phyloP scores from a whole-genome alignment of 2,329 filamentous ascomycete species.

The Pezicula carpinea region DNA sequence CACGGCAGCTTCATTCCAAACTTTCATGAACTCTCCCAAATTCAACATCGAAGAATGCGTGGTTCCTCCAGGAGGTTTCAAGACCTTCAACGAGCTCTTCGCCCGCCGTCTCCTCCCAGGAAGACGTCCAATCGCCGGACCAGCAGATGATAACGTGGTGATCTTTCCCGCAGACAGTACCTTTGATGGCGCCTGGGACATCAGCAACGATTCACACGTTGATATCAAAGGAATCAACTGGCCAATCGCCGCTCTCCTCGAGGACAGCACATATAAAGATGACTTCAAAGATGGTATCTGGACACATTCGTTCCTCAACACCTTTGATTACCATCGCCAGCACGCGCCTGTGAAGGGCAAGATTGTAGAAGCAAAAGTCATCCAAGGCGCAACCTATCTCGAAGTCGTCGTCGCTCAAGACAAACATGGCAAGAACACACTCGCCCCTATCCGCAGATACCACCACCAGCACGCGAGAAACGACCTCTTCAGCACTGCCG shows the following conservation, averaged over 20 bases:
- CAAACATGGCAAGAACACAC: too few relatives aligned
- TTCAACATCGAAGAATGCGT: constrained; percentile 30
- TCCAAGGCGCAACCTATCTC: constrained; percentile 33
- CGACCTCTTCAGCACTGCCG: constrained; percentile 10
- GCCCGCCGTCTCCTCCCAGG: constrained; percentile 32
- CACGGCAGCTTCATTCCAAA: constrained; percentile 25
- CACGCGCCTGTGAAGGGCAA: constrained; percentile 35
- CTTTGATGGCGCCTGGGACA: constrained; percentile 22
- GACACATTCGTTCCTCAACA: constrained; percentile 36
- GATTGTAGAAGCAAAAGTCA: constrained; percentile 33
- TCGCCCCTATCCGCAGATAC: too few relatives aligned
- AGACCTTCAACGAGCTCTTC: constrained; percentile 38
- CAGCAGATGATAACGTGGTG: constrained; percentile 37
- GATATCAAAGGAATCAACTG: constrained; percentile 34
- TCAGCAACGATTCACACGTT: constrained; percentile 22
- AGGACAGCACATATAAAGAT: constrained; percentile 26
- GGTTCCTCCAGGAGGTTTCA: constrained; percentile 28
- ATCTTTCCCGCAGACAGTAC: constrained; percentile 39
- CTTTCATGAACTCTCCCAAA: constrained; percentile 27
- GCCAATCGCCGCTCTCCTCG: constrained; percentile 32
- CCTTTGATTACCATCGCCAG: constrained; percentile 37
- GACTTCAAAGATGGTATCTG: constrained; percentile 35
- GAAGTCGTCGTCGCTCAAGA: constrained; percentile 31
- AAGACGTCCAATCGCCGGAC: constrained; percentile 26
- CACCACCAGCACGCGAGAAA: too few relatives aligned